Evolutionary conservation across 1,284 basidiomycete species (phyloP), one percentile per base, ranked within the genome.

Genomic region (Cerioporus squamosus): DNA sequence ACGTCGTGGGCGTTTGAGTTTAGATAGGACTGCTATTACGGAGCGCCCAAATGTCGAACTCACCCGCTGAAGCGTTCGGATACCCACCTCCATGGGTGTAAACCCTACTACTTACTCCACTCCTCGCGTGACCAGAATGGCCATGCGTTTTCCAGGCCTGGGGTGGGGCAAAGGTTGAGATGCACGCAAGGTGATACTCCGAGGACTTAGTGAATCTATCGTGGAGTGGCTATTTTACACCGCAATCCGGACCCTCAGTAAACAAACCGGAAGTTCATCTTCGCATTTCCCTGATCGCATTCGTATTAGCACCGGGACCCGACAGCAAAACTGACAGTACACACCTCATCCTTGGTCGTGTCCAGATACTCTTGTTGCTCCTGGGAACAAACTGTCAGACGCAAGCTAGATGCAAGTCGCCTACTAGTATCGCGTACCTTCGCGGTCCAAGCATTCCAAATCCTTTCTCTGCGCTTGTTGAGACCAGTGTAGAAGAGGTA

Each of bases 201-300:
- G 14, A 36, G 12, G 33, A 12, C 1, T 36, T 36, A 4, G 14
- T 29, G 10, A 36, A 10, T 36, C 33, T 36, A 36, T 36, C 33
- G 8, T 36, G 5, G 40, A 20, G 39, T 39, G 15, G 36, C 18
- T 26, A 24, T 6, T 24, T 23, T 26, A 42, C 20, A 42, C 40
- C n/a, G 40, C n/a, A n/a, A 42, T 3, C 8, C 49, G 2, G n/a
- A 29, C 18, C 15, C n/a, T 72, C 71, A 85, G 65, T 86, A 84
- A 7, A 77, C 80, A 64, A 87, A 86, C 15, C 84, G 75, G 76
- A 87, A 86, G 64, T 86, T 84, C 51, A 86, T 66, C 53, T 81
- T 74, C 53, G 78, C 67, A 65, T 87, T 87, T 18, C 85, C 85
- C 66, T 68, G 42, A 22, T 0, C 10, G 22, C 5, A 29, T 24